Evolutionary conservation across 2,329 filamentous ascomycete species (phyloP), one percentile per base, ranked within the genome.

Genomic region (Phialocephala sp.): DNA sequence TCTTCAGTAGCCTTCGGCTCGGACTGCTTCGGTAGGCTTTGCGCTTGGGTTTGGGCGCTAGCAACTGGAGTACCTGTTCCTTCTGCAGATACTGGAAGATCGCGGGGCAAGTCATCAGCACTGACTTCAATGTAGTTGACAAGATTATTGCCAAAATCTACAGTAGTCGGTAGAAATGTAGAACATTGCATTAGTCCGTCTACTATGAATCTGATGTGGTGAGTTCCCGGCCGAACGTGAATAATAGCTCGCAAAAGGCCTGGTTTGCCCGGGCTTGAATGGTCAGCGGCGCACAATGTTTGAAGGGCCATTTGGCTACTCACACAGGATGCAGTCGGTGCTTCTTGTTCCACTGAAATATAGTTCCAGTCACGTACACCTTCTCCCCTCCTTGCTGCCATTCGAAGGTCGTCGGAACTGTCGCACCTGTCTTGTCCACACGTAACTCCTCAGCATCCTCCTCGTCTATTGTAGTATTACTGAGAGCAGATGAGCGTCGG

Each of bases 111-210:
- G 74, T 94, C 90, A 63, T 93, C 90, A 41, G 92, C 88, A 73
- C 86, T 92, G 68, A 98, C 91, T 81, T 99, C 95, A 75, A 99
- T 92, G 77, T 98, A 99, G 80, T 99, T 99, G 79, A 99, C 94
- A 20, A 99, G 84, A 76, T 97, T 97, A 80, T 98, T 98, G 70
- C 93, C 96, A 77, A 96, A 97, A 78, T 99, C 95, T 65, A 99
- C 95, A 1, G 95, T 97, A 0, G 95, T 98, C 15, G 95, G 94
- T 63, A 97, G 84, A 69, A 91, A 88, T 66, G 91, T 89, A 18
- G 93, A 95, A 15, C 93, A 95, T 76, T 90, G 87, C 93, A 97
- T 97, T 75, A 94, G 90, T 65, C 91, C 92, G 79, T 98, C 94
- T 59, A 97, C 93, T 71, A 99, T 86, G 80, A 98, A 99, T 76